These are phyloP conservation scores for Radiomyces spectabilis DNA, from an alignment of 192 early-diverging fungal species.

Conservation along the genomic window DNA sequence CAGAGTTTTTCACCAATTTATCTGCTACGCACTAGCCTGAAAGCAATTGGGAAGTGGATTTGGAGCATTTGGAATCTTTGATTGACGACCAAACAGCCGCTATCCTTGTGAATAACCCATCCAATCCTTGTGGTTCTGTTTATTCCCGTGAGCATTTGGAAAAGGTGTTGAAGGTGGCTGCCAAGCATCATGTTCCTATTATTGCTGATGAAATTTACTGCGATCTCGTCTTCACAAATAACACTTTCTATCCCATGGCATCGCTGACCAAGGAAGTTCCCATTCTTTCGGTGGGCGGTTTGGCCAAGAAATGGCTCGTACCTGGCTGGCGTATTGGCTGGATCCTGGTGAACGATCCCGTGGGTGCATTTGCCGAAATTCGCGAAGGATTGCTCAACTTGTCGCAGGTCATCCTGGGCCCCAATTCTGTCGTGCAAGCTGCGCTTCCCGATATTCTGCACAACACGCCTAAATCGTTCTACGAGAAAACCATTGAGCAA, in stretches of 20 bases:
- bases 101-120: slow-evolving; percentile 77
- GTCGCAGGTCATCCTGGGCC: slow-evolving; percentile 71
- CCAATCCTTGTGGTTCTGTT: slow-evolving; percentile 89
- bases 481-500: slow-evolving; percentile 58
- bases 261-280: slow-evolving; percentile 75
- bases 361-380: slow-evolving; percentile 42
- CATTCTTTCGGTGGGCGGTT: slow-evolving; percentile 72
- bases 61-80: slow-evolving; percentile 69
- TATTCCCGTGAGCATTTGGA: slow-evolving; percentile 66
- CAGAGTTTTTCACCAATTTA: no score
- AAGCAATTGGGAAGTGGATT: slow-evolving; percentile 77
- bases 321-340: slow-evolving; percentile 94
- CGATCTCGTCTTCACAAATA: slow-evolving; percentile 70
- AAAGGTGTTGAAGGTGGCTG: slow-evolving; percentile 64
- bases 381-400: slow-evolving; percentile 67
- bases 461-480: slow-evolving; percentile 60
- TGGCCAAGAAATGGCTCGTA: slow-evolving; percentile 85
- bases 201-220: slow-evolving; percentile 92
- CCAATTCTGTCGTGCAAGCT: slow-evolving; percentile 72
- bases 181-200: slow-evolving; percentile 69
- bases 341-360: slow-evolving; percentile 75
- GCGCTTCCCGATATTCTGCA: slow-evolving; percentile 74
- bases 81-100: slow-evolving; percentile 76
- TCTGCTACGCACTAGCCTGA: no score
- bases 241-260: slow-evolving; percentile 59